Percentiles rank a stretch among this genome's conserved stretches.
These are phyloP conservation scores for Rhodotorula sp. DNA, from an alignment of 1,284 basidiomycete species.

Conservation along the genomic window DNA sequence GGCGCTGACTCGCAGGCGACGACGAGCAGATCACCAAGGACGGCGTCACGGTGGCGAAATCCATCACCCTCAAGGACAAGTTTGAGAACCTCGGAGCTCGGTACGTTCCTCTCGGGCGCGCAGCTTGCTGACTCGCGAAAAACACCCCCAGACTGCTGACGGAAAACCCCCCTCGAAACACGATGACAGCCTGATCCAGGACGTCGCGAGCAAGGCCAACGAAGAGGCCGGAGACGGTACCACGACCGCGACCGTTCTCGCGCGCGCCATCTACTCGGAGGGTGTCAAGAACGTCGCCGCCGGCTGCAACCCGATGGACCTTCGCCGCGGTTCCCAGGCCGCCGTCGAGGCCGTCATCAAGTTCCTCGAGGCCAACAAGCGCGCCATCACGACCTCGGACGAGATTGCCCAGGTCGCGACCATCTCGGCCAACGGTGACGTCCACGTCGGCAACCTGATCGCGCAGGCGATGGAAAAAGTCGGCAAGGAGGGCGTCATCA, in stretches of 20 bases:
- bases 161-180: not conserved
- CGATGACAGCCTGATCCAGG: slow-evolving; percentile 73
- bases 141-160: not conserved
- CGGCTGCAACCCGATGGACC: slow-evolving; percentile 99
- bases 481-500: slow-evolving; percentile 99
- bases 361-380: slow-evolving; percentile 84
- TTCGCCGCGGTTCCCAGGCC: slow-evolving; percentile 90
- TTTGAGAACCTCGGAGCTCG: slow-evolving; percentile 98
- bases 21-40: slow-evolving; percentile 54
- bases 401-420: slow-evolving; percentile 95
- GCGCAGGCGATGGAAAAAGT: slow-evolving; percentile 99
- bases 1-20: not conserved
- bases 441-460: slow-evolving; percentile 89
- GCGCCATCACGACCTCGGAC: slow-evolving; percentile 91
- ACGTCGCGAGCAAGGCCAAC: slow-evolving; percentile 95
- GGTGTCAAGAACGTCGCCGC: slow-evolving; percentile 99
- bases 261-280: slow-evolving; percentile 95
- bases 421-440: slow-evolving; percentile 96
- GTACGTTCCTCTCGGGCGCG: slow-evolving; percentile 54
- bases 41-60: slow-evolving; percentile 96
- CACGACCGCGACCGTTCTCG: slow-evolving; percentile 94
- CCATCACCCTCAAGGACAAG: slow-evolving; percentile 92
- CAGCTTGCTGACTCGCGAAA: not conserved
- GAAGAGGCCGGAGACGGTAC: slow-evolving; percentile 97
- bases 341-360: slow-evolving; percentile 94